phyloP scores from a whole-genome alignment of 164 flowering plant species.

The Tinospora cordifolia region DNA sequence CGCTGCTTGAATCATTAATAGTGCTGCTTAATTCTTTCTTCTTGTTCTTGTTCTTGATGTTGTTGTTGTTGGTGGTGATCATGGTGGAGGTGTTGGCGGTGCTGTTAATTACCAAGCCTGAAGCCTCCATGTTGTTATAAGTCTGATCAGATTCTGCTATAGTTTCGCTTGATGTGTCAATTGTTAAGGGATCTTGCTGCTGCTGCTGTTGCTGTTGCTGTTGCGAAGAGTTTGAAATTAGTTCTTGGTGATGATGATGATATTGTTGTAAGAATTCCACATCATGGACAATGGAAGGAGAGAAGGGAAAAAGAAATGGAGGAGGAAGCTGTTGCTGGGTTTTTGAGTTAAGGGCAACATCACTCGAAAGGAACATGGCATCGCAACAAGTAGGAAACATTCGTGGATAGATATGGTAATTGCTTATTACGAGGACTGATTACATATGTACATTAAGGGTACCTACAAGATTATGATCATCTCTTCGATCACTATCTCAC shows the following conservation, averaged over 20 bases:
- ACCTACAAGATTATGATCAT: no score
- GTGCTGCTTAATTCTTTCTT: no score
- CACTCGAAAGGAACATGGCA: conserved; percentile 10
- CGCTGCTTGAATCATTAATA: no score
- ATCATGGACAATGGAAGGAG: neutral
- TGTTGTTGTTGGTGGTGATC: neutral
- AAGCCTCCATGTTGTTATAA: no score
- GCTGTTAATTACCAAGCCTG: no score
- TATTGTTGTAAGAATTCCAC: neutral
- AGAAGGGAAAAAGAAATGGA: neutral
- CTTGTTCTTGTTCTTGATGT: no score
- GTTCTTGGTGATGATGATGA: neutral
- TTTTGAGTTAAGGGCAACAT: conserved; percentile 13
- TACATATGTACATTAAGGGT: no score
- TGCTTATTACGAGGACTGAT: no score
- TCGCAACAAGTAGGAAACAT: neutral
- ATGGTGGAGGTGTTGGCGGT: no score
- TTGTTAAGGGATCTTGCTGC: neutral
- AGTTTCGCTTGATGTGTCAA: neutral
- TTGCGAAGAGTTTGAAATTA: neutral
- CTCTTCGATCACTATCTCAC: neutral
- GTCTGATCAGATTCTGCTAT: neutral
- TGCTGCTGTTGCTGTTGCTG: neutral
- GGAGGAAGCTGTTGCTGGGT: conserved; percentile 2
- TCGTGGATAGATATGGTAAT: no score